Base-by-base conservation (phyloP, 1,139 yeast species). In the Kodamaea sp. region DNA sequence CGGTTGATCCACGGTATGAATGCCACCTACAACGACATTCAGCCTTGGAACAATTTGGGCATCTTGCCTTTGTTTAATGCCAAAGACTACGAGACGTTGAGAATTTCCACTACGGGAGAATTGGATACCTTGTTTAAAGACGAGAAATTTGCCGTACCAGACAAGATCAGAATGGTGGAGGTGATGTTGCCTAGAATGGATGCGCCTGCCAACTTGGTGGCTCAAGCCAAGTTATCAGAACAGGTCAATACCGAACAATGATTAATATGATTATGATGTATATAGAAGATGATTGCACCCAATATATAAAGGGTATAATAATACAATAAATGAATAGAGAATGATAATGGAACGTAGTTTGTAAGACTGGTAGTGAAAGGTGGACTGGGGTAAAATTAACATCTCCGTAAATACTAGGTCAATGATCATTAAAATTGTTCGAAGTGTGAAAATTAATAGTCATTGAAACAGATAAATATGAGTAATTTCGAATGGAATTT, bases 191-290 rank as follows among this genome's bases (percentile, higher is more conserved):
- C 57, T 15, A 51, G 49, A 33, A 53, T 65, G 62, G 70, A 65
- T 47, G 68, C 70, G 9, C 70, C 70, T 7, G 45, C 43, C 30
- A 64, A 61, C 30, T 39, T 42, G 32, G 72, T 76, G 47, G 73
- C 72, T 58, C 94, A 84, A 69, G 95, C 92, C 34, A 77, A 83
- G 63, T 70, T 84, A 57, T 79, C 94, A 29, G 92, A 87, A 47
- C 65, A 74, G 53, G 73, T 77, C 47, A 86, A 86, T 59, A 18
- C 21, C 9, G 21, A 18, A 18, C n/a, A n/a, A n/a, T n/a, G n/a
- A n/a, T n/a, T n/a, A n/a, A n/a, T n/a, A n/a, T n/a, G n/a, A n/a
- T n/a, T n/a, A n/a, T n/a, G n/a, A n/a, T n/a, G n/a, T n/a, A n/a
- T n/a, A n/a, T n/a, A n/a, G n/a, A n/a, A n/a, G n/a, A n/a, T n/a